Evolutionary conservation across 208 protist genomes (phyloP), one percentile per base, ranked within the genome.

Genomic region (Crithidia thermophila): DNA sequence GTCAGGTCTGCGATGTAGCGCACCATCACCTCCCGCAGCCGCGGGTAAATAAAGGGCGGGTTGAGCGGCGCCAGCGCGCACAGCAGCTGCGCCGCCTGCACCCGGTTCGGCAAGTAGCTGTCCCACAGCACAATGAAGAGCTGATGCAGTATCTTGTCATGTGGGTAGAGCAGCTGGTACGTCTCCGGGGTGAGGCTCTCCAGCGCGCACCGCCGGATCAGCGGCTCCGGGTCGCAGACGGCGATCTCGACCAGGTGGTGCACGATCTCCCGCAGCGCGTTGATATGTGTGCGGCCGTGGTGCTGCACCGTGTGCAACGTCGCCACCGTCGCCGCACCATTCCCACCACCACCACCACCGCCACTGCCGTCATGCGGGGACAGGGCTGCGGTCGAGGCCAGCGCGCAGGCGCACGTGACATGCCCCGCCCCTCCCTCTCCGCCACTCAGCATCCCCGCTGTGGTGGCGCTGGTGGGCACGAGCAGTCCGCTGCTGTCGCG

Each of bases 51-150:
- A 18, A 62, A 46, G 13, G 82, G 64, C 1, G 80, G 81, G 42
- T 83, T 85, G 37, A 79, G 58, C 28, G 80, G 79, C 36, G 86
- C 82, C 25, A 95, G 31, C 6, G 75, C 78, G 34, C 90, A 85
- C 34, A 95, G 68, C 45, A 93, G 75, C 25, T 78, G 76, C 5
- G 85, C 72, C 13, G 78, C 86, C 71, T 82, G 60, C n/a, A 87
- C 61, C 16, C 84, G 74, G 64, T 90, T 91, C 7, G 72, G 76
- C 79, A 82, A 40, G 64, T 83, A 74, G 33, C 76, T 73, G 60
- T 94, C 89, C 52, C 91, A 84, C 36, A 93, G 61, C 28, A 77
- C 71, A 7, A 79, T 71, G 56, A 93, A 90, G 11, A 95, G 70
- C n/a, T 77, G 65, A 27, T 91, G 75, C 18, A 95, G 36, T 8